Base-by-base conservation (phyloP, 306 rosid genomes). In the Glycine latifolia region DNA sequence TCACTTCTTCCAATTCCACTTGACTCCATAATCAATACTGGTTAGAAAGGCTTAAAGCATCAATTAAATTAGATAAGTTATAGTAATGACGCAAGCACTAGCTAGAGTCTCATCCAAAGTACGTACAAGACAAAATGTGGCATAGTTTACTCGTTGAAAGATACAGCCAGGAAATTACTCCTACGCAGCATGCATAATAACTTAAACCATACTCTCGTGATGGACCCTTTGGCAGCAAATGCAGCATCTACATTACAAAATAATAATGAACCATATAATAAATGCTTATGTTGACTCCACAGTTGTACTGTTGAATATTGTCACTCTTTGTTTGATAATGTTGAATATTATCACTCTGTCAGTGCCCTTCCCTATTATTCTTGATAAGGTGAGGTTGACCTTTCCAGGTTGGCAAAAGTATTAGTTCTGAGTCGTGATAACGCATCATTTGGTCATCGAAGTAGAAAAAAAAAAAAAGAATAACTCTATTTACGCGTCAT, bases 251-350 rank as follows among this genome's bases (percentile, higher is more conserved):
- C 72, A 17, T 26, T 37, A 37, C 41, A 37, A 37, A 58, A 26
- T 26, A 49, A 82, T 69, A 58, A 78, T 72, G 73, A 71, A 77
- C 14, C 7, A 48, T 60, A 63, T 53, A 39, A 82, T 79, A 75
- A 75, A 79, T 86, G 82, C 63, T 47, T 20, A n/a, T 71, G 81
- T 80, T 76, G 87, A 79, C 85, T 83, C 67, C 73, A 8, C 65
- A 16, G 47, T 8, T 66, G 68, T 83, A 65, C 83, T 35, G 55
- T 16, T 59, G 50, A 66, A 55, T 37, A 52, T 46, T 60, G 58
- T 31, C 68, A n/a, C 67, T 73, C 15, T 65, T 20, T 20, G 20
- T 20, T 20, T 20, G 20, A 20, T 20, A 20, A 20, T 35, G 55
- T 16, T 50, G 50, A 66, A 55, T 37, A 52, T 46, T 60, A 49